A percentile compares a stretch with the other conserved stretches of the same genome.
Evolutionary conservation across 139 green algal species (phyloP).

Genomic region (Chlamydomonas sphaeroides): DNA sequence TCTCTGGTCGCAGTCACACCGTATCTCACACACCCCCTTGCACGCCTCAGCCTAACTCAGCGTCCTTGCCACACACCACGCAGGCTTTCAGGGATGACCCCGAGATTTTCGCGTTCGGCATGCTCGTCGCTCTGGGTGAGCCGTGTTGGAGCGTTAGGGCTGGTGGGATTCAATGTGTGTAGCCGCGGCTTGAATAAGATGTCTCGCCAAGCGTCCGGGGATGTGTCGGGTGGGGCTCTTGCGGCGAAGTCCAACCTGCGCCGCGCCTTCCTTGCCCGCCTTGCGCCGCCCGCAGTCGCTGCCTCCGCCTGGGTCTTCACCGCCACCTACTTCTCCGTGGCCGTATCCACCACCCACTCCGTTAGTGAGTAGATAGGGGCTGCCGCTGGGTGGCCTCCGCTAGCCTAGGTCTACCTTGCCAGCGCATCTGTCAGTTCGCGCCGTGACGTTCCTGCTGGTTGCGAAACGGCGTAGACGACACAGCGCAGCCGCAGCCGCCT

Average conservation of each 20-base stretch:
- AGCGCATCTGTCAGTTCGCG: not conserved
- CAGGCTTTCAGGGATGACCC: conserved; percentile 5
- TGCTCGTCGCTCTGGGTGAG: conserved; percentile 1
- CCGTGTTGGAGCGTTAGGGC: no score
- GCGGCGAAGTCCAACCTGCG: no score
- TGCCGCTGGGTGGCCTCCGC: not conserved
- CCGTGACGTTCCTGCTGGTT: not conserved
- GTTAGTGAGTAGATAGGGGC: conserved; percentile 41
- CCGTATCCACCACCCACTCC: conserved; percentile 46
- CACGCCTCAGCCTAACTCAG: no score
- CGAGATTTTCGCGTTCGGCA: not conserved
- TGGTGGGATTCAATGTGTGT: no score
- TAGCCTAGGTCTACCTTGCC: not conserved
- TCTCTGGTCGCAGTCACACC: no score
- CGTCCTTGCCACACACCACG: no score
- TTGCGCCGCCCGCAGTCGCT: conserved; percentile 16
- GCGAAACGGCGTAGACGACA: no score
- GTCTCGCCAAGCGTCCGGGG: no score
- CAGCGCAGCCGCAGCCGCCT: no score
- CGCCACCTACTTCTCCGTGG: conserved; percentile 40
- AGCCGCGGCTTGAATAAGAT: not conserved
- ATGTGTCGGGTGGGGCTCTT: no score
- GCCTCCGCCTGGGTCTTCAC: conserved; percentile 46
- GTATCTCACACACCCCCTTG: no score
- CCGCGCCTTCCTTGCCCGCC: no score